A percentile compares a stretch with the other conserved stretches of the same genome.
Evolutionary conservation across 768 basidiomycete species (phyloP).

Genomic region (Mycena sanguinolenta): DNA sequence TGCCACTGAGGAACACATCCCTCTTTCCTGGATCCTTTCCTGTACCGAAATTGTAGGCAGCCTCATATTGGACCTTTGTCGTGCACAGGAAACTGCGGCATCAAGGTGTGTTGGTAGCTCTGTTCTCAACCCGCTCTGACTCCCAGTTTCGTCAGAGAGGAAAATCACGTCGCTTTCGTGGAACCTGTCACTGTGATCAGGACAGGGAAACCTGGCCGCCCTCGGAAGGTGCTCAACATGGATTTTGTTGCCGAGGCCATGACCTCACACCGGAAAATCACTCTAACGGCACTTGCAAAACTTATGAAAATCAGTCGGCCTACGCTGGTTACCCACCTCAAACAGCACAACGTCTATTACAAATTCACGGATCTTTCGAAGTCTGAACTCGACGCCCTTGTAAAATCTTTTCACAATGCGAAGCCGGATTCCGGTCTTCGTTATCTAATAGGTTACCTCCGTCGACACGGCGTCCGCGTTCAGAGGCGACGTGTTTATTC

Average conservation of each 20-base stretch:
- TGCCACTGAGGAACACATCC: neutral
- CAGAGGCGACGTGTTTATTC: conserved; percentile 32
- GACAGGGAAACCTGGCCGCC: conserved; percentile 10
- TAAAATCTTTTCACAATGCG: neutral
- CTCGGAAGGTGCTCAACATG: neutral
- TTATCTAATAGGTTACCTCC: conserved; percentile 42
- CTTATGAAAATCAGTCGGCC: neutral
- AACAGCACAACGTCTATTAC: neutral
- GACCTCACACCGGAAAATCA: neutral
- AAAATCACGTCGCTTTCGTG: neutral
- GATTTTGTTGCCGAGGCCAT: conserved; percentile 2
- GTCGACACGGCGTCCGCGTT: conserved; percentile 36
- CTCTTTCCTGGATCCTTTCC: neutral
- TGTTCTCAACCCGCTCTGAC: neutral
- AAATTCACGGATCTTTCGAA: conserved; percentile 6
- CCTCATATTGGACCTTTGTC: neutral
- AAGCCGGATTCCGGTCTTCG: conserved; percentile 38
- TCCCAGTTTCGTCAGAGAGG: neutral
- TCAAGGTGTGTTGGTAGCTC: neutral
- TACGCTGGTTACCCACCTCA: neutral
- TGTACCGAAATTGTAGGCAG: neutral
- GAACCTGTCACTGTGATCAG: neutral
- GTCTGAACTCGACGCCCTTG: neutral
- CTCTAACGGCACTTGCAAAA: neutral
- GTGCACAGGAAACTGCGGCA: neutral